Evolutionary conservation across 2,329 filamentous ascomycete genomes (phyloP), one percentile per base, ranked within the genome.

Genomic region (Metarhizium robertsii): DNA sequence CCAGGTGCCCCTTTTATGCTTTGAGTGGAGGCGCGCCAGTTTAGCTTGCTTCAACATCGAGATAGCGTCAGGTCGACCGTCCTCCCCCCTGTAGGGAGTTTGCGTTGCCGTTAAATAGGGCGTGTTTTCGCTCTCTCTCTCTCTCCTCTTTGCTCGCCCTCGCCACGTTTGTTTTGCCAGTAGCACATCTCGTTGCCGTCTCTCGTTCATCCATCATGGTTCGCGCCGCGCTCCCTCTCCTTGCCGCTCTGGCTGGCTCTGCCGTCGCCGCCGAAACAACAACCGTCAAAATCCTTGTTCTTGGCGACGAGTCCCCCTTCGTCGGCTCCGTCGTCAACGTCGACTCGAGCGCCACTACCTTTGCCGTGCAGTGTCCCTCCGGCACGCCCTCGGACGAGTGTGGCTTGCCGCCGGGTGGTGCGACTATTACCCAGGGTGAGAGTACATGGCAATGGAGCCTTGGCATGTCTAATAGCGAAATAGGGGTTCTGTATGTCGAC

Each of bases 251-350:
- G 32, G 53, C 59, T 14, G 57, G 61, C 55, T 60, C 53, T 29
- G 58, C 60, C 36, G 50, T 54, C n/a, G 52, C 61, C 52, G 61
- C 65, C 36, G 62, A 68, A 49, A 64, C 63, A 34, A 64, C 64
- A 42, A 64, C 64, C 50, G 64, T 63, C 38, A 53, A 58, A 6
- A 55, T 70, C 32, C 57, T 69, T 47, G 64, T 65, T 32, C 46
- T 59, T 43, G 59, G 56, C 49, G 63, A 66, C 49, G 4, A 58
- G 11, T 57, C 63, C 18, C 47, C 53, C 10, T 50, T 67, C 13
- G 61, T 61, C 7, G 69, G 62, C 36, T 70, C 69, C n/a, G 59
- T 71, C 53, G 50, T 70, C 45, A 60, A 58, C 7, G 68, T 59
- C 55, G 62, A 64, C 38, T 53, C 48, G 10, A 57, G 51, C 8